phyloP scores from a whole-genome alignment of 495 filamentous ascomycete genomes.

The Cercophora samala region DNA sequence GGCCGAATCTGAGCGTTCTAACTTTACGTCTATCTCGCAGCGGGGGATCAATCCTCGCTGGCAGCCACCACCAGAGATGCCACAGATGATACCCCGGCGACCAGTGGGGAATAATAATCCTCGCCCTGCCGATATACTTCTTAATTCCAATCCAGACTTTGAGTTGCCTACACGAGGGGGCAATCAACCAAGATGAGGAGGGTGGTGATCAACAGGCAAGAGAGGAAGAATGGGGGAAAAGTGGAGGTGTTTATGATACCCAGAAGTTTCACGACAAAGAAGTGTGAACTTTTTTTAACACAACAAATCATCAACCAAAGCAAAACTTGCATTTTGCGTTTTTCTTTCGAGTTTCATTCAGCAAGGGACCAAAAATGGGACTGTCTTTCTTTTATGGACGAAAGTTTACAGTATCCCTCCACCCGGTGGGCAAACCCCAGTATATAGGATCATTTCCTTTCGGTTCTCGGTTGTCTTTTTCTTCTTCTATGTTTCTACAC shows the following conservation, averaged over 20 bases:
- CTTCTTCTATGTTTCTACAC: no score
- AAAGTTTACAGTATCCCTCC: no score
- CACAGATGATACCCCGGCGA: conserved; percentile 26
- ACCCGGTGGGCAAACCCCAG: no score
- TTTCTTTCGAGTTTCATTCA: neutral
- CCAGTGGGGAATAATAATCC: conserved; percentile 35
- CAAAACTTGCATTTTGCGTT: neutral
- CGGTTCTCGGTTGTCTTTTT: no score
- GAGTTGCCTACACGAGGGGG: conserved; percentile 42
- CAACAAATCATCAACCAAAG: neutral
- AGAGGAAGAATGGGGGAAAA: neutral
- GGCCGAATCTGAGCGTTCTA: conserved; percentile 69
- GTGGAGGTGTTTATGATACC: neutral
- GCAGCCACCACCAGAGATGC: conserved; percentile 43
- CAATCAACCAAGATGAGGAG: conserved; percentile 34
- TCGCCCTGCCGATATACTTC: conserved; percentile 54
- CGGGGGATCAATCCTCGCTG: conserved; percentile 83
- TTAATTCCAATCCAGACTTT: conserved; percentile 75
- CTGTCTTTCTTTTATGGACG: no score
- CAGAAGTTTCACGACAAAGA: neutral
- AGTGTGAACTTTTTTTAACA: neutral
- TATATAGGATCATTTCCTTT: no score
- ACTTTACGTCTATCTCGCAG: conserved; percentile 83
- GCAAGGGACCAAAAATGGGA: no score
- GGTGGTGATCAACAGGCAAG: conserved; percentile 2